Percentiles rank a stretch among this genome's conserved stretches.
These are phyloP conservation scores for Tuber magnatum DNA, from an alignment of 495 filamentous ascomycete genomes.

Conservation along the genomic window DNA sequence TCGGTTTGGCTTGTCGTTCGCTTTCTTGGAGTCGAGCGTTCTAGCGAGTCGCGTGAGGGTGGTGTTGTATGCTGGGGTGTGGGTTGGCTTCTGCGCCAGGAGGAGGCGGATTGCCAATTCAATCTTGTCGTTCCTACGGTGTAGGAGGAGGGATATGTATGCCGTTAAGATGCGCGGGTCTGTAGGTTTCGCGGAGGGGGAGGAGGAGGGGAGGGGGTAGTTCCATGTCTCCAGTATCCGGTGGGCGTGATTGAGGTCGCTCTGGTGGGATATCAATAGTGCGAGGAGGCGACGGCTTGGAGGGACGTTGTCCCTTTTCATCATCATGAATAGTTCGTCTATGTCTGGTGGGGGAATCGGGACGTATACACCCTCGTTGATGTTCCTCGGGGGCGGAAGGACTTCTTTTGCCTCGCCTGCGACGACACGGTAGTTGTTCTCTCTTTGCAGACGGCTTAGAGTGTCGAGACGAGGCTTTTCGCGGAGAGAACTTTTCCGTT, in stretches of 20 bases:
- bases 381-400: constrained; percentile 51
- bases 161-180: constrained; percentile 20
- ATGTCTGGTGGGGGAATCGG: constrained; percentile 51
- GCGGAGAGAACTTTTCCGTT: neutral
- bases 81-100: constrained; percentile 15
- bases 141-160: constrained; percentile 29
- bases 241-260: neutral
- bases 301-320: constrained; percentile 47
- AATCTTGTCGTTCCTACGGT: constrained; percentile 6
- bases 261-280: neutral
- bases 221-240: neutral
- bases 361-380: constrained; percentile 54
- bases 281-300: neutral
- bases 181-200: neutral
- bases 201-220: neutral
- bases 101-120: constrained; percentile 21
- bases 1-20: neutral
- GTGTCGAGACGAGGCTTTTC: neutral
- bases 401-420: constrained; percentile 59
- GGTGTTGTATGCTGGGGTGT: constrained; percentile 34
- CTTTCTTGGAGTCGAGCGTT: neutral
- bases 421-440: constrained; percentile 37
- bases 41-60: neutral
- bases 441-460: neutral
- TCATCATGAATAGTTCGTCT: constrained; percentile 51